Percentiles rank a stretch among this genome's conserved stretches.
phyloP scores from a whole-genome alignment of 2,329 filamentous ascomycete genomes.

The Colletotrichum spinosum region DNA sequence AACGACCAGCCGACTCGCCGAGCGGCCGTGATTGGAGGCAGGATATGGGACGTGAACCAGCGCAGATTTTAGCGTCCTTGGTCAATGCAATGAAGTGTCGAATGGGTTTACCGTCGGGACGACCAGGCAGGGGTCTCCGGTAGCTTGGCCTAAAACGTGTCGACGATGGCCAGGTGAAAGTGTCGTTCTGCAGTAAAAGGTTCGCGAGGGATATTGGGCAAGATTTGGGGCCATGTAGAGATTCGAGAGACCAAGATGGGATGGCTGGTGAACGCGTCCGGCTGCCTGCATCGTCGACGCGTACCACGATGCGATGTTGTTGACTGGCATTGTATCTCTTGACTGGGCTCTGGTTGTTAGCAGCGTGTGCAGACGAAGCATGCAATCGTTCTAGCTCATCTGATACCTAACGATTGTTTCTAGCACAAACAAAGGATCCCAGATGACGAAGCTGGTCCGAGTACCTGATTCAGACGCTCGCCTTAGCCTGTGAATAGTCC shows the following conservation, averaged over 20 bases:
- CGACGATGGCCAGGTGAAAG: background rate
- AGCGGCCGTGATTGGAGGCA: background rate
- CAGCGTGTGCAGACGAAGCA: too few species aligned
- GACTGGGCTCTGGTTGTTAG: background rate
- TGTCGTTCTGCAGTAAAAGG: background rate
- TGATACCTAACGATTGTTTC: background rate
- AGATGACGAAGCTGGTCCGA: background rate
- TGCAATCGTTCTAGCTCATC: background rate
- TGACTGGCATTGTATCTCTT: background rate
- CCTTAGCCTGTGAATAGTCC: background rate
- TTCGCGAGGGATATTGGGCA: background rate
- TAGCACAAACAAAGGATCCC: background rate
- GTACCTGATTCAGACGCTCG: background rate
- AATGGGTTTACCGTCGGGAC: constrained; percentile 19
- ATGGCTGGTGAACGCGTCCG: constrained; percentile 18
- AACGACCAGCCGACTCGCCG: background rate
- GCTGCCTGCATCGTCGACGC: constrained; percentile 13
- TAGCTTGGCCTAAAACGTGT: background rate
- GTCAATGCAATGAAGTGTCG: constrained; percentile 12
- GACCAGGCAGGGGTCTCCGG: constrained; percentile 7
- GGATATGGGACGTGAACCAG: constrained; percentile 4
- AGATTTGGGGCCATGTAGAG: background rate
- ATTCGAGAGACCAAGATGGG: background rate
- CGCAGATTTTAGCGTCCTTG: constrained; percentile 15
- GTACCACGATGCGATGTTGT: constrained; percentile 4